A percentile compares a stretch with the other conserved stretches of the same genome.
Evolutionary conservation across 805 yeast species (phyloP).

Genomic region (Myxozyma mucilagina): DNA sequence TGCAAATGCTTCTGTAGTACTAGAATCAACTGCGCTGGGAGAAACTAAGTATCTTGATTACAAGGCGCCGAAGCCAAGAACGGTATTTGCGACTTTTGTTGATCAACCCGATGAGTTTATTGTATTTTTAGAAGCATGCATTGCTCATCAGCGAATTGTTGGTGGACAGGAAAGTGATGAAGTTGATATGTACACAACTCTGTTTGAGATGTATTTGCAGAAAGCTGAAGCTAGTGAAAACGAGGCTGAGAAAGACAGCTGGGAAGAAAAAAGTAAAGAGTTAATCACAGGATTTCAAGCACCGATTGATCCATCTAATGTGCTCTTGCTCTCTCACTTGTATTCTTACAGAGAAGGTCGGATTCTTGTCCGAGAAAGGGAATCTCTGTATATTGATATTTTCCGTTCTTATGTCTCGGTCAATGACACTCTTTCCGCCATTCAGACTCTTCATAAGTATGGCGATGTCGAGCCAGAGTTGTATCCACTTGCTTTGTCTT

Average conservation of each 20-base stretch:
- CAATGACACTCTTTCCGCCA: constrained; percentile 58
- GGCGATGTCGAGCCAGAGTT: constrained; percentile 66
- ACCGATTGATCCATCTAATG: constrained; percentile 55
- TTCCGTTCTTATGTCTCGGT: constrained; percentile 66
- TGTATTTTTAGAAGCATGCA: constrained; percentile 81
- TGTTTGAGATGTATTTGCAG: constrained; percentile 77
- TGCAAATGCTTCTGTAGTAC: constrained; percentile 1
- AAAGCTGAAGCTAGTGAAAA: constrained; percentile 49
- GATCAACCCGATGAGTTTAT: constrained; percentile 86
- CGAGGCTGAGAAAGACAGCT: constrained; percentile 45
- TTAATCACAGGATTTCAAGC: constrained; percentile 52
- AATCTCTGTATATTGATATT: constrained; percentile 57
- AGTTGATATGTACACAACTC: constrained; percentile 69
- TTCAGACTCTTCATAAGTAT: constrained; percentile 56
- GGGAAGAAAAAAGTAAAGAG: constrained; percentile 65
- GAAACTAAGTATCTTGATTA: constrained; percentile 49
- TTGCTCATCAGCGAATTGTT: constrained; percentile 40
- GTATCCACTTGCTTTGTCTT: constrained; percentile 63
- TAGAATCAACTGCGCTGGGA: background rate
- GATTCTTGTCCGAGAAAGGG: constrained; percentile 36
- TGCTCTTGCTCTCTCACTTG: constrained; percentile 59
- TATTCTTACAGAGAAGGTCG: constrained; percentile 40
- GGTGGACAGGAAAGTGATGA: constrained; percentile 72
- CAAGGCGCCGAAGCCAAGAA: constrained; percentile 85
- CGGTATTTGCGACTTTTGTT: constrained; percentile 85